phyloP scores from a whole-genome alignment of 306 rosid genomes.

The Carpinus viminea region DNA sequence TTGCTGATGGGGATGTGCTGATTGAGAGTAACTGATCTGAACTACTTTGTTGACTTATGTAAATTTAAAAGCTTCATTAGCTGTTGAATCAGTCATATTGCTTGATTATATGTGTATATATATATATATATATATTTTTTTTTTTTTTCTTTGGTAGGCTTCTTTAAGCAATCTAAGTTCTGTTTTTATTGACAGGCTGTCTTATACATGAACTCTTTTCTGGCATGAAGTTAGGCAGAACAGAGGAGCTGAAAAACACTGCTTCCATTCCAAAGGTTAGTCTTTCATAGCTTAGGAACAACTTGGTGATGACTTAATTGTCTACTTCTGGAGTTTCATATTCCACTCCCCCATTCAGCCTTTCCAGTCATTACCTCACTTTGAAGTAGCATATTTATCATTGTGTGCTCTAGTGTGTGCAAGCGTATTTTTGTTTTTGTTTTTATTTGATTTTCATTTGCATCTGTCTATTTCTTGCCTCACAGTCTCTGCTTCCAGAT shows the following conservation, averaged over 20 bases:
- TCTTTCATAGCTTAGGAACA: conserved; percentile 20
- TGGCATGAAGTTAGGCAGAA: conserved; percentile 77
- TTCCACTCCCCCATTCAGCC: neutral
- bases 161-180: conserved; percentile 24
- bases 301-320: conserved; percentile 10
- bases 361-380: conserved; percentile 4
- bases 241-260: conserved; percentile 93
- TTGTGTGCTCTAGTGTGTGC: conserved; percentile 14
- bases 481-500: conserved; percentile 98
- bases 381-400: conserved; percentile 11
- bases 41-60: conserved; percentile 21
- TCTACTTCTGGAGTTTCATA: conserved; percentile 6
- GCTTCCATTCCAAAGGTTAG: conserved; percentile 90
- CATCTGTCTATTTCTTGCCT: conserved; percentile 47
- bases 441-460: conserved; percentile 51
- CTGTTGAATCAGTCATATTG: conserved; percentile 20
- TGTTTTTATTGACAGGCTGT: conserved; percentile 63
- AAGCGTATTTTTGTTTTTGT: conserved; percentile 20
- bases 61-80: conserved; percentile 17
- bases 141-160: conserved; percentile 10
- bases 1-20: neutral
- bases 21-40: conserved; percentile 8
- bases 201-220: conserved; percentile 93
- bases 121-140: neutral
- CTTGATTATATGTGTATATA: neutral